These are phyloP conservation scores for Orbilia brochopaga DNA, from an alignment of 2,329 filamentous ascomycete genomes.

Conservation along the genomic window DNA sequence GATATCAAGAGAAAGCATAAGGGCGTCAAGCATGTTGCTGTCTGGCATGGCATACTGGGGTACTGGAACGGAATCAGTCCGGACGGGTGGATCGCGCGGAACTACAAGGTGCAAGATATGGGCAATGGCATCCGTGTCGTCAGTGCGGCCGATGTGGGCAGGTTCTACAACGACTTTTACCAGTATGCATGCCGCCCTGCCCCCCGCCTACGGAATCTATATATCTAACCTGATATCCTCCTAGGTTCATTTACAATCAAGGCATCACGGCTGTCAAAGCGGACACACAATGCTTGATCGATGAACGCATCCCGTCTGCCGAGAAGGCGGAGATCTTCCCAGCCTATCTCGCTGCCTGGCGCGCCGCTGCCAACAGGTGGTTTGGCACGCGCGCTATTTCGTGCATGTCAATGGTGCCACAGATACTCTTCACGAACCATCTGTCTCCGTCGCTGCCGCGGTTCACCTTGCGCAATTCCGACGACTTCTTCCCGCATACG, in stretches of 20 bases:
- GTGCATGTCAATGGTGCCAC: conserved; percentile 92
- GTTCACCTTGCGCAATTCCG: conserved; percentile 70
- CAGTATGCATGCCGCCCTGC: conserved; percentile 51
- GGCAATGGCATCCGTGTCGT: conserved; percentile 65
- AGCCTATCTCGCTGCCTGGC: conserved; percentile 86
- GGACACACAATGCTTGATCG: conserved; percentile 88
- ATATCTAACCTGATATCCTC: not conserved
- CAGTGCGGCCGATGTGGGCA: conserved; percentile 71
- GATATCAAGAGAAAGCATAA: conserved; percentile 73
- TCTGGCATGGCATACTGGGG: conserved; percentile 89
- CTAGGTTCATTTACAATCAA: conserved; percentile 70
- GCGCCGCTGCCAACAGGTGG: conserved; percentile 74
- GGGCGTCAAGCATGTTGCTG: conserved; percentile 80
- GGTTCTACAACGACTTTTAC: conserved; percentile 92
- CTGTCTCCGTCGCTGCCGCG: conserved; percentile 21
- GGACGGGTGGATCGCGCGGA: conserved; percentile 72
- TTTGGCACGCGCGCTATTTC: conserved; percentile 81
- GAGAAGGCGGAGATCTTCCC: conserved; percentile 70
- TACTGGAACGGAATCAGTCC: conserved; percentile 92
- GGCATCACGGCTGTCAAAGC: conserved; percentile 91
- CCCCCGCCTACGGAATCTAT: not conserved
- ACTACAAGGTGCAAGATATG: conserved; percentile 75
- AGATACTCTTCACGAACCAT: conserved; percentile 70
- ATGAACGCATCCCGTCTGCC: conserved; percentile 72
- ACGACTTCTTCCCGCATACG: conserved; percentile 85